phyloP scores from a whole-genome alignment of 257 asterid genomes.

The Rehmannia glutinosa region DNA sequence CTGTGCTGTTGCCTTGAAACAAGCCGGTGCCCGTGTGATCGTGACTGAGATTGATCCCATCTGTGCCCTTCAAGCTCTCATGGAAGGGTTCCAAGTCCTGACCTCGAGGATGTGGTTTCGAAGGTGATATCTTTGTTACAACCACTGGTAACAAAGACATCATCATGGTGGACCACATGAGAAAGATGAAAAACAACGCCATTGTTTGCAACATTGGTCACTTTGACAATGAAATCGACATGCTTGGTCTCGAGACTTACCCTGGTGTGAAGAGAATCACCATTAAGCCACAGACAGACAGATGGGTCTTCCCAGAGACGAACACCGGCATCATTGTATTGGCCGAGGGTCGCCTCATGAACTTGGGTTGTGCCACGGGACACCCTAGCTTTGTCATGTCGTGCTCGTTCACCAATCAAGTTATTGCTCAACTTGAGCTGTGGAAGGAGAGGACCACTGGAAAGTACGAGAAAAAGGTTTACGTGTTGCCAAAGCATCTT shows the following conservation, averaged over 20 bases:
- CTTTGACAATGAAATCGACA: slow-evolving; percentile 38
- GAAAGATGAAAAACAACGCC: slow-evolving; percentile 36
- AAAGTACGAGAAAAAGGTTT: slow-evolving; percentile 37
- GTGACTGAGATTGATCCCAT: slow-evolving; percentile 36
- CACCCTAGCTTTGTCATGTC: slow-evolving; percentile 52
- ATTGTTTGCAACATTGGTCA: slow-evolving; percentile 46
- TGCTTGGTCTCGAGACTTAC: slow-evolving; percentile 33
- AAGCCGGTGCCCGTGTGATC: slow-evolving; percentile 30
- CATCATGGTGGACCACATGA: slow-evolving; percentile 36
- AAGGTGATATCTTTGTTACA: slow-evolving; percentile 34
- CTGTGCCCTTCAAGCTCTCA: slow-evolving; percentile 38
- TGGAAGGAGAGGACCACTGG: slow-evolving; percentile 36
- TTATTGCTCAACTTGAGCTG: slow-evolving; percentile 38
- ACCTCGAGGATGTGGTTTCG: slow-evolving; percentile 21
- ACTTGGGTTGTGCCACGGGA: slow-evolving; percentile 43
- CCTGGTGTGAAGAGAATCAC: slow-evolving; percentile 37
- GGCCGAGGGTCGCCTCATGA: slow-evolving; percentile 43
- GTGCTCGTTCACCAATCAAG: slow-evolving; percentile 40
- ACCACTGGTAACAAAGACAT: slow-evolving; percentile 40
- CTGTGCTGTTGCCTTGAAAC: slow-evolving; percentile 32
- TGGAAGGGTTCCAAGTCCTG: slow-evolving; percentile 38
- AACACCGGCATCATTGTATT: slow-evolving; percentile 23
- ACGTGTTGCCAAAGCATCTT: slow-evolving; percentile 35
- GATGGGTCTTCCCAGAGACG: slow-evolving; percentile 31
- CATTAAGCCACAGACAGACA: slow-evolving; percentile 34